phyloP scores from a whole-genome alignment of 805 yeast genomes.

The Suhomyces sp. region DNA sequence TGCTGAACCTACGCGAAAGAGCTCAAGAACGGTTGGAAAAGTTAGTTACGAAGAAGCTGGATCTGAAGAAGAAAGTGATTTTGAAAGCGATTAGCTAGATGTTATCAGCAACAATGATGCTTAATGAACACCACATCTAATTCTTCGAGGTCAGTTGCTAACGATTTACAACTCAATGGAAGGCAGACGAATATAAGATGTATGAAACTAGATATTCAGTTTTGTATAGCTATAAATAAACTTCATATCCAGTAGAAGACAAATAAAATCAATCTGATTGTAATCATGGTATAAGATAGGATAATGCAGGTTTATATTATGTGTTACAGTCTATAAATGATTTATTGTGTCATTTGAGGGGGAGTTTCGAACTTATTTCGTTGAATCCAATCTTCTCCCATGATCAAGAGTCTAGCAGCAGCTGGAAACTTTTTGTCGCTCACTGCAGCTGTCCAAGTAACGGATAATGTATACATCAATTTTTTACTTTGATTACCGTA shows the following conservation, averaged over 20 bases:
- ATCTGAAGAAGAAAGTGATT: not conserved
- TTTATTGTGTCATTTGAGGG: slow-evolving; percentile 31
- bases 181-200: too few relatives aligned
- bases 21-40: slow-evolving; percentile 31
- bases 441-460: slow-evolving; percentile 52
- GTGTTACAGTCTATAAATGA: not conserved
- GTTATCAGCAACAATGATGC: not conserved
- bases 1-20: slow-evolving; percentile 40
- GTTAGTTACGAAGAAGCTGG: slow-evolving; percentile 33
- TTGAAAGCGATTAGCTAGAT: not conserved
- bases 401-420: slow-evolving; percentile 69
- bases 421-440: slow-evolving; percentile 61
- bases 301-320: not conserved
- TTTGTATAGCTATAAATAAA: not conserved
- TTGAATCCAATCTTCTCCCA: slow-evolving; percentile 75
- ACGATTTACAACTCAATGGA: not conserved
- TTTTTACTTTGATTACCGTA: slow-evolving; percentile 75
- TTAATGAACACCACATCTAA: too few relatives aligned
- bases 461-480: slow-evolving; percentile 46
- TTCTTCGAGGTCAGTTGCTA: not conserved
- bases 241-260: too few relatives aligned
- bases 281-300: too few relatives aligned
- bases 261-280: too few relatives aligned
- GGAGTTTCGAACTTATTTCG: slow-evolving; percentile 46
- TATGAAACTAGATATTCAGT: not conserved